Base-by-base conservation (phyloP, 176 grass and related monocot species). In the Hordeum marinum region DNA sequence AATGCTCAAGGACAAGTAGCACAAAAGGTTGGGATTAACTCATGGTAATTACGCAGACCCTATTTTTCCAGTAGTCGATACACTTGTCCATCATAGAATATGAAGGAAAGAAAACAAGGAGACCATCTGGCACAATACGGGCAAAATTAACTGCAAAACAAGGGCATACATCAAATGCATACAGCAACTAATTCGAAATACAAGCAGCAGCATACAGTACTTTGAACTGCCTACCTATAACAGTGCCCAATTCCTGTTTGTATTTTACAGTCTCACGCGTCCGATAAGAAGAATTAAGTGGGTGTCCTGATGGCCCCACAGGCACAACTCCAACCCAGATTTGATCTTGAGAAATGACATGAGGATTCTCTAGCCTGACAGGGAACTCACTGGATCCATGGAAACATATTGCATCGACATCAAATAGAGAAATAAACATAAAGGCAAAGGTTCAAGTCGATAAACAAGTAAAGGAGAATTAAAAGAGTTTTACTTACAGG, bases 1-100 rank as follows among this genome's bases (percentile, higher is more conserved):
- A 80, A 81, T 85, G 57, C 36, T 54, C 43, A 84, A 73, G 25
- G 43, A 54, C 42, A 59, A 85, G 50, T 54, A 50, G 54, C 78
- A 87, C 36, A 86, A 89, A 79, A 34, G 20, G 29, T 83, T 34
- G 41, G 58, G 58, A 87, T 54, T 75, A 64, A 75, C 68, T 83
- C 15, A 43, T 76, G n/a, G 61, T 37, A 82, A 62, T 79, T 78
- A 31, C n/a, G n/a, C 78, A 64, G 90, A 98, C 96, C 91, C 76
- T 86, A 75, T 85, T 88, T 95, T 98, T 98, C 96, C 96, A 98
- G 81, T 79, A 98, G 17, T 88, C 90, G 45, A 98, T 90, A 85
- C 93, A 98, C 84, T 94, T 88, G 74, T 95, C 88, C 96, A 98
- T 95, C 96, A 98, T 95, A 80, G 92, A 98, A 87, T 98, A 98